Percentiles rank a stretch among this genome's conserved stretches.
Evolutionary conservation across 2,329 filamentous ascomycete genomes (phyloP).

Genomic region (Chrysoporthe austroafricana): DNA sequence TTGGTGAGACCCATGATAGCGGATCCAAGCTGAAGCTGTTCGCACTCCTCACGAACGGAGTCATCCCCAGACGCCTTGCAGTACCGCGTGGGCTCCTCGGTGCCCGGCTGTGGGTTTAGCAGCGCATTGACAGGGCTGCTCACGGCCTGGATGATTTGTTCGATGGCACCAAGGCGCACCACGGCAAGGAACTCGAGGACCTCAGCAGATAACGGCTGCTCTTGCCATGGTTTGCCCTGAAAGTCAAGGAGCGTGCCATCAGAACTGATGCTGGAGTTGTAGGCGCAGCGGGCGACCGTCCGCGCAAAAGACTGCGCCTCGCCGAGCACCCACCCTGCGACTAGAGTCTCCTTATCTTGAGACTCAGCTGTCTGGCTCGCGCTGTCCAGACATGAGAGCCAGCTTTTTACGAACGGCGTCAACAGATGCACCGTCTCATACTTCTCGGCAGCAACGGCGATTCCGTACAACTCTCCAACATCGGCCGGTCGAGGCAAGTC

Average conservation of each 20-base stretch:
- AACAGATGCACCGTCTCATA: conserved; percentile 32
- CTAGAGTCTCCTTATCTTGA: conserved; percentile 32
- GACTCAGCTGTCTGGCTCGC: conserved; percentile 5
- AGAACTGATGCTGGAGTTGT: conserved; percentile 28
- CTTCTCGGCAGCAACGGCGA: conserved; percentile 32
- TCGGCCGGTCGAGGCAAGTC: conserved; percentile 27
- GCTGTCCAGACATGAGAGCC: conserved; percentile 26
- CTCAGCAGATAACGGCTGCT: conserved; percentile 26
- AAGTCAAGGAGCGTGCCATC: conserved; percentile 29
- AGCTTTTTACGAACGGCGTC: conserved; percentile 30
- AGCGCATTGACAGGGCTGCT: conserved; percentile 27
- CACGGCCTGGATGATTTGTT: conserved; percentile 27
- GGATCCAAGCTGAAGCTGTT: conserved; percentile 33
- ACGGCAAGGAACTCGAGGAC: conserved; percentile 30
- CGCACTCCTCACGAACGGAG: conserved; percentile 30
- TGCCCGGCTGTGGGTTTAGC: conserved; percentile 22
- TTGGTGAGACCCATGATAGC: conserved; percentile 30
- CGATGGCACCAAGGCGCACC: conserved; percentile 25
- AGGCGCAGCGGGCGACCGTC: conserved; percentile 29
- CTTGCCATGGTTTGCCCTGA: conserved; percentile 29
- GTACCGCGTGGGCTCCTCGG: conserved; percentile 19
- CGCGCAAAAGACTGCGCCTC: conserved; percentile 30
- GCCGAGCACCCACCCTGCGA: conserved; percentile 32
- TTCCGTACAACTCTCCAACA: conserved; percentile 29
- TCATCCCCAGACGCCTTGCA: conserved; percentile 30